Evolutionary conservation across 257 asterid genomes (phyloP).

Genomic region (Rhazya stricta): DNA sequence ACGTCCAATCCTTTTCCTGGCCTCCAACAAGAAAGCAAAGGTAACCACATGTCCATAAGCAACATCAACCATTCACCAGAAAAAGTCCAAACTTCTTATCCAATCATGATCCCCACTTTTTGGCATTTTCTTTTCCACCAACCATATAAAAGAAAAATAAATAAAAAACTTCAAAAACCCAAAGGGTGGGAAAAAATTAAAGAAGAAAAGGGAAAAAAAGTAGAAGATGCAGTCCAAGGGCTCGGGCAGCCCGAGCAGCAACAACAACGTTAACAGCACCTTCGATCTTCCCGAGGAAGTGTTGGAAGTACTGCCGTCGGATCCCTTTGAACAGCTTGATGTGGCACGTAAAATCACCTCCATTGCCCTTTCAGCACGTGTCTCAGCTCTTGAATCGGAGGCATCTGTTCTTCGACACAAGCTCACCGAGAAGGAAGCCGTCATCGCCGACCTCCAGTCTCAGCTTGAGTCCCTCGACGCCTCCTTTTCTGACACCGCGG

Average conservation of each 20-base stretch:
- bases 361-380: slow-evolving; percentile 87
- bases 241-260: slow-evolving; percentile 20
- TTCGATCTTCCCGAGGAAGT: slow-evolving; percentile 87
- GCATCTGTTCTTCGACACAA: slow-evolving; percentile 52
- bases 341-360: slow-evolving; percentile 92
- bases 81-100: slow-evolving; percentile 16
- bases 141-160: background rate
- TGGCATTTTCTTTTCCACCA: background rate
- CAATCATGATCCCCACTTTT: background rate
- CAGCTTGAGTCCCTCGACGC: slow-evolving; percentile 71
- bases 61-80: background rate
- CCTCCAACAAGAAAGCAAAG: background rate
- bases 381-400: slow-evolving; percentile 77
- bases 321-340: slow-evolving; percentile 93
- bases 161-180: background rate
- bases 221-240: slow-evolving; percentile 45
- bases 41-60: slow-evolving; percentile 3
- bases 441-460: slow-evolving; percentile 69
- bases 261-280: no score
- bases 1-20: no score
- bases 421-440: slow-evolving; percentile 54
- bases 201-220: background rate
- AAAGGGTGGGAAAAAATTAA: background rate
- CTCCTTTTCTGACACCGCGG: slow-evolving; percentile 45
- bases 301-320: slow-evolving; percentile 60